Conservation (phyloP, 805 yeast species). For the Lipomyces oligophaga region DNA sequence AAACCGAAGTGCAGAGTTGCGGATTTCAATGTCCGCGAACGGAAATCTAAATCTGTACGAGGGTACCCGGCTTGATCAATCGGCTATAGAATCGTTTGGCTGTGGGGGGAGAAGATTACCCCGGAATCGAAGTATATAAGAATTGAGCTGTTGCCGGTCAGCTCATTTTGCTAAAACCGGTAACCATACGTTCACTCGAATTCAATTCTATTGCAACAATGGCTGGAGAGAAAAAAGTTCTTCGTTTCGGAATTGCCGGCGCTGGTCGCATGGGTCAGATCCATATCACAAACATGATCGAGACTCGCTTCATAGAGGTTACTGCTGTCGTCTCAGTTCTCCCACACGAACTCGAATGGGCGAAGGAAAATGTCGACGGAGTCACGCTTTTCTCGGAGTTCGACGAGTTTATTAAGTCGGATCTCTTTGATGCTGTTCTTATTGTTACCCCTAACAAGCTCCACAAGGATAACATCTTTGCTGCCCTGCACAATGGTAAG, state of each 20-base stretch:
- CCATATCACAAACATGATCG: slow-evolving; percentile 21
- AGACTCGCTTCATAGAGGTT: slow-evolving; percentile 6
- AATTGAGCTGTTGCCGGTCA: no score
- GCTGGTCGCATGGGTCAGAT: slow-evolving; percentile 26
- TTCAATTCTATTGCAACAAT: no score
- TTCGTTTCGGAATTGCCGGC: slow-evolving; percentile 22
- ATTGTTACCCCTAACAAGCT: slow-evolving; percentile 23
- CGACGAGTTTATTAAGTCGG: slow-evolving; percentile 19
- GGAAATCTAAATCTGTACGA: no score
- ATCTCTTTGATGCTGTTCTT: slow-evolving; percentile 23
- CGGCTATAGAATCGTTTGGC: no score
- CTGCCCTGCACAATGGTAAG: slow-evolving; percentile 22
- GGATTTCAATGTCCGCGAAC: no score
- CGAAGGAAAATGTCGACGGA: neutral
- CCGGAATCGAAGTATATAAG: no score
- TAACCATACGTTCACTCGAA: no score
- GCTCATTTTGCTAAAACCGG: no score
- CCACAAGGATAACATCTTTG: slow-evolving; percentile 22
- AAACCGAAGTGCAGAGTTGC: no score
- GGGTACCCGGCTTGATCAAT: no score
- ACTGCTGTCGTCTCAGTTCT: slow-evolving; percentile 20
- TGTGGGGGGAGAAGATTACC: no score
- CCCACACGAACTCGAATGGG: slow-evolving; percentile 19
- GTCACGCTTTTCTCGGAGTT: slow-evolving; percentile 9
- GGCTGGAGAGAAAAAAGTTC: neutral